These are phyloP conservation scores for Scenedesmus sp. DNA, from an alignment of 163 green algal genomes.

Conservation along the genomic window DNA sequence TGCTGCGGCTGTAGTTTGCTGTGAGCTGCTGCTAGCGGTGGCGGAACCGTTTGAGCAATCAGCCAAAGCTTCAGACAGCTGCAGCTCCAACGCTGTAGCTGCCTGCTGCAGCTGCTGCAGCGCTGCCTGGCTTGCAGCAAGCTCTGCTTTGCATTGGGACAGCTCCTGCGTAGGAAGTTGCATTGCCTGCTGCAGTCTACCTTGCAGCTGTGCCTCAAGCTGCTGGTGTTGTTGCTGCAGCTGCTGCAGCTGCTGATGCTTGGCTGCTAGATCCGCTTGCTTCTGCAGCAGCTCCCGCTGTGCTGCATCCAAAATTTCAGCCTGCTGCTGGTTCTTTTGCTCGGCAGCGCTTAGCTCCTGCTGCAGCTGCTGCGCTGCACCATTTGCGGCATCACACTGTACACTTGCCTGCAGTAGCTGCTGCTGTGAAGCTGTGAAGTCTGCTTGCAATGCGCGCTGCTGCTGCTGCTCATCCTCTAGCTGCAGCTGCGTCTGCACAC, in stretches of 20 bases:
- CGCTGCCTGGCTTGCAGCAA: constrained; percentile 4
- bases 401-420: constrained; percentile 12
- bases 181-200: background rate
- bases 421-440: background rate
- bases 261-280: background rate
- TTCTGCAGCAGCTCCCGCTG: background rate
- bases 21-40: background rate
- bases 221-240: constrained; percentile 11
- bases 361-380: background rate
- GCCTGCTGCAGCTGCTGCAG: constrained; percentile 35
- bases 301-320: background rate
- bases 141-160: background rate
- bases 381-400: background rate
- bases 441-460: background rate
- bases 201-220: constrained; percentile 10
- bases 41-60: background rate
- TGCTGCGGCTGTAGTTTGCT: background rate
- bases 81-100: background rate
- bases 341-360: background rate
- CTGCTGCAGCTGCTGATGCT: constrained; percentile 31
- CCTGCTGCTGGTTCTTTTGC: background rate
- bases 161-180: background rate
- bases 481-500: background rate
- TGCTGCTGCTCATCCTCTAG: background rate
- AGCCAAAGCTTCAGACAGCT: background rate